Conservation (phyloP, 2,329 filamentous ascomycete species). For the Bipolaris oryzae region DNA sequence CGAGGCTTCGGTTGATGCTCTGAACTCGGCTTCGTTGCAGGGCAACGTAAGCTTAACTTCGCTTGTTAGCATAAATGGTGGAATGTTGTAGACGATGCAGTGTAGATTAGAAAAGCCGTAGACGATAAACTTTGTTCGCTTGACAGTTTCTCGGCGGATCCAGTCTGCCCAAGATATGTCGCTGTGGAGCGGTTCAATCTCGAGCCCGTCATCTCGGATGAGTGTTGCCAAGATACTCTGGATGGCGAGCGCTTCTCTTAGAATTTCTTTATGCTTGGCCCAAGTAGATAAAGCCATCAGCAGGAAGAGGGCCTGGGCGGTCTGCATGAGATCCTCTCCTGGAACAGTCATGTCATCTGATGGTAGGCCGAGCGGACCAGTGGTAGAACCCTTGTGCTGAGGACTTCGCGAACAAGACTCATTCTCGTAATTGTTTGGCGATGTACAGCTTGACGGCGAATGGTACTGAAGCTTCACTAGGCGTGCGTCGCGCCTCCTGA, state of each 20-base stretch:
- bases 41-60: slow-evolving; percentile 63
- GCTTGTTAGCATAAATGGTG: slow-evolving; percentile 62
- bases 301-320: slow-evolving; percentile 67
- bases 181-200: slow-evolving; percentile 61
- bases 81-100: slow-evolving; percentile 66
- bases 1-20: slow-evolving; percentile 56
- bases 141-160: slow-evolving; percentile 59
- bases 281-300: slow-evolving; percentile 67
- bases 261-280: slow-evolving; percentile 62
- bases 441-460: slow-evolving; percentile 28
- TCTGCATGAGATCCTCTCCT: slow-evolving; percentile 60
- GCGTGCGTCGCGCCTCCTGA: slow-evolving; percentile 57
- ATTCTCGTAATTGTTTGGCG: slow-evolving; percentile 22
- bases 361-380: slow-evolving; percentile 37
- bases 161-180: slow-evolving; percentile 62
- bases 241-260: slow-evolving; percentile 63
- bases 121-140: slow-evolving; percentile 62
- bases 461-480: slow-evolving; percentile 41
- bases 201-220: slow-evolving; percentile 60
- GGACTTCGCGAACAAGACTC: slow-evolving; percentile 23
- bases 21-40: slow-evolving; percentile 61
- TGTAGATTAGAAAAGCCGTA: slow-evolving; percentile 66
- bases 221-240: slow-evolving; percentile 63
- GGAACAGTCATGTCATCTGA: slow-evolving; percentile 25
- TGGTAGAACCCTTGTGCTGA: slow-evolving; percentile 23